Base-by-base conservation (phyloP, 2,329 filamentous ascomycete species). In the Ustilaginoidea virens region DNA sequence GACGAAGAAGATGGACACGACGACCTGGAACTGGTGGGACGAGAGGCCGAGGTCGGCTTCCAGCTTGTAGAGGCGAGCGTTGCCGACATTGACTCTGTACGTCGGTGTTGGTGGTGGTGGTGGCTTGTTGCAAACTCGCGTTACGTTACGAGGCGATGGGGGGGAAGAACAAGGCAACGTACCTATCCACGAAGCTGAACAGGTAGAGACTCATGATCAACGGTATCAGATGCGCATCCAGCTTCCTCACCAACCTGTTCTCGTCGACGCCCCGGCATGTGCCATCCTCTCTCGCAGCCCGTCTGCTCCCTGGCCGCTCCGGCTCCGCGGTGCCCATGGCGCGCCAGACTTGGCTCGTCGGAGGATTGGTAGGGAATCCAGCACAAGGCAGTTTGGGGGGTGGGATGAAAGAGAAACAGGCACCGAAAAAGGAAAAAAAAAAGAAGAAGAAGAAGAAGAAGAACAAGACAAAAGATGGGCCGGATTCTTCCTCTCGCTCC, bases 111-210 rank as follows among this genome's bases (percentile, higher is more conserved):
- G 21, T 19, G 26, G 26, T 40, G 27, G 43, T 14, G 5, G 10
- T 5, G 15, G 13, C 5, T 23, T 8, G 22, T 23, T 12, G n/a
- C 10, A 23, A n/a, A n/a, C n/a, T n/a, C n/a, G n/a, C n/a, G n/a
- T 7, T 12, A 20, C 9, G 6, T 21, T 14, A 3, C 11, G 17
- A 23, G 17, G 8, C 10, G 27, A 11, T 10, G 22, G n/a, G 19
- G 15, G 6, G 6, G 17, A 16, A 12, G 17, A 29, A 23, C n/a
- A n/a, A n/a, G n/a, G 36, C 38, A n/a, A 23, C 60, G 48, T 44
- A 72, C 66, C 78, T 61, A 45, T 83, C 80, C 7, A 86, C 53
- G 46, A 85, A 86, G 39, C 73, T 78, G 39, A 85, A 72, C 10
- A 85, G 60, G 46, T 87, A 87, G 11, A 80, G 51, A 5, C 68